phyloP scores from a whole-genome alignment of 305 asterid species.

The Fraxinus albicans region DNA sequence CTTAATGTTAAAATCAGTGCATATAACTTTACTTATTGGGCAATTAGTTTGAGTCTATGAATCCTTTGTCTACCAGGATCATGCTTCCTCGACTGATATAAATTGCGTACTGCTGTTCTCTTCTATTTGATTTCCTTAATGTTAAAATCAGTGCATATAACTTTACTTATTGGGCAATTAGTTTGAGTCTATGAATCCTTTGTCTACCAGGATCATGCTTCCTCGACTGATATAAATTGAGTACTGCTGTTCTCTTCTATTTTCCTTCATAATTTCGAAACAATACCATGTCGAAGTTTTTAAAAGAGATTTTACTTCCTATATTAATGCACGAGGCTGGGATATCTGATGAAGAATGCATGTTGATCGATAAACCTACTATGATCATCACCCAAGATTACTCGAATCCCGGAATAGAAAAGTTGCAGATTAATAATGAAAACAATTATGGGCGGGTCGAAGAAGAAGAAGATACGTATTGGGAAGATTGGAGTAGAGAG shows the following conservation, averaged over 20 bases:
- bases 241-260: neutral
- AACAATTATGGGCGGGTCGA: neutral
- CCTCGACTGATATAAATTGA: neutral
- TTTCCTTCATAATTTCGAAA: neutral
- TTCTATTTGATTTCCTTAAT: neutral
- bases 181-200: too few species aligned
- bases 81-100: neutral
- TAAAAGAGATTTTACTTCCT: neutral
- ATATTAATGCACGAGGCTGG: neutral
- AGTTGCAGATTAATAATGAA: neutral
- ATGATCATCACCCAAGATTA: neutral
- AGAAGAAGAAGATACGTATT: neutral
- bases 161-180: too few species aligned
- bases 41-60: too few species aligned
- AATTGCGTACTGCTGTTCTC: neutral
- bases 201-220: neutral
- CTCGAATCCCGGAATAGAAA: neutral
- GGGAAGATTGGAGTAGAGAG: neutral
- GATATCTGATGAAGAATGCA: neutral
- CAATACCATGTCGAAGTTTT: neutral
- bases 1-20: neutral
- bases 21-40: too few species aligned
- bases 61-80: neutral
- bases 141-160: neutral
- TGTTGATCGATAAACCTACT: neutral